Conservation (phyloP, 1,139 yeast species). For the Nakaseomyces delphensis region DNA sequence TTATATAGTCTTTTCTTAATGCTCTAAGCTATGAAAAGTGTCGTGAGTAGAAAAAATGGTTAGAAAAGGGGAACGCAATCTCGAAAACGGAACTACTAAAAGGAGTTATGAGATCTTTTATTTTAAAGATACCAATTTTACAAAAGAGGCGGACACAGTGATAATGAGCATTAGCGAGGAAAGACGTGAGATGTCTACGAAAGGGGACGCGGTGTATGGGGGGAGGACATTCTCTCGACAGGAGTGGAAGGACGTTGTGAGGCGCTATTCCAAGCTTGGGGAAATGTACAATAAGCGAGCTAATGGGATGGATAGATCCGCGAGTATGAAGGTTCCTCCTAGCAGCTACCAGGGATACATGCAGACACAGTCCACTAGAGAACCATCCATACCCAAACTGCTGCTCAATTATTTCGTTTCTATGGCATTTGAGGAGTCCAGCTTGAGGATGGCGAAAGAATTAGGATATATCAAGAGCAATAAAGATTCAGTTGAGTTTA, state of each 20-base stretch:
- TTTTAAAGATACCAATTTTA: neutral
- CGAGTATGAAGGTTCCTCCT: neutral
- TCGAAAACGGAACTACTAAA: neutral
- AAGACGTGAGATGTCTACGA: neutral
- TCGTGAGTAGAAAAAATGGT: neutral
- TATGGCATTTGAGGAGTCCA: conserved; percentile 28
- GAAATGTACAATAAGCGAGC: conserved; percentile 9
- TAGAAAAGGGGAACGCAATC: neutral
- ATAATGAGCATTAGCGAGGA: conserved; percentile 2
- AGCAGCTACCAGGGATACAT: neutral
- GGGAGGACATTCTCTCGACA: conserved; percentile 21
- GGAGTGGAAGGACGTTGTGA: conserved; percentile 25
- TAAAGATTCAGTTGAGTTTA: conserved; percentile 24
- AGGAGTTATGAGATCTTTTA: neutral
- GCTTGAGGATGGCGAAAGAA: conserved; percentile 28
- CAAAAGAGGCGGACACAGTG: too few species aligned
- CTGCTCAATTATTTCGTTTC: conserved; percentile 28
- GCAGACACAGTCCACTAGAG: conserved; percentile 10
- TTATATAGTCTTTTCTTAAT: too few species aligned
- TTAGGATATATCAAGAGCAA: conserved; percentile 20
- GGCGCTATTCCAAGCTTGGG: conserved; percentile 14
- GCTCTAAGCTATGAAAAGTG: too few species aligned
- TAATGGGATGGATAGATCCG: neutral
- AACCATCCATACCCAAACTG: conserved; percentile 23
- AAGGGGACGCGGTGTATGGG: conserved; percentile 12